Percentiles rank a stretch among this genome's conserved stretches.
Evolutionary conservation across 768 basidiomycete species (phyloP).

Genomic region (Lactarius evosmus): DNA sequence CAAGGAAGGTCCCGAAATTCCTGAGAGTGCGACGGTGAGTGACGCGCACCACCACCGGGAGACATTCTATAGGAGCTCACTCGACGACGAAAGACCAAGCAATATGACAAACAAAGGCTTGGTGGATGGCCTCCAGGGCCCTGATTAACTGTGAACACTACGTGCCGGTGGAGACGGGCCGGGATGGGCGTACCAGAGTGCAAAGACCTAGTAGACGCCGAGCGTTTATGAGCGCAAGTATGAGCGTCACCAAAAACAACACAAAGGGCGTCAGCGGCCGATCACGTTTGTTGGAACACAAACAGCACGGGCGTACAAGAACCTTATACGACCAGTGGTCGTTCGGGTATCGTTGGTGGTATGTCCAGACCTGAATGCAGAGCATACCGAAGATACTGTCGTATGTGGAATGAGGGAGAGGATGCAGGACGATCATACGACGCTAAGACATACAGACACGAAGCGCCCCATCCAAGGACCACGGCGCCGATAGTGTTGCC

Average conservation of each 20-base stretch:
- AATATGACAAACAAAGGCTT: slow-evolving; percentile 23
- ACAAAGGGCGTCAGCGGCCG: not conserved
- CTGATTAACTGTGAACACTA: slow-evolving; percentile 3
- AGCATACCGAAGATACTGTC: slow-evolving; percentile 27
- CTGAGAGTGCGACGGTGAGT: not conserved
- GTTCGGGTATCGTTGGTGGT: slow-evolving; percentile 25
- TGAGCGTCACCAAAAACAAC: not conserved
- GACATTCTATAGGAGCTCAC: not conserved
- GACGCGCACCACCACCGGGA: too few species aligned
- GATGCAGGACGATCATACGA: not conserved
- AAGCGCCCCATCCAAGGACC: slow-evolving; percentile 25
- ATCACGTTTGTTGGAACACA: not conserved
- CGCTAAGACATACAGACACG: slow-evolving; percentile 20
- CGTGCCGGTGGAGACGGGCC: not conserved
- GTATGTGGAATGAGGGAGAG: slow-evolving; percentile 3
- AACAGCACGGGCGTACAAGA: slow-evolving; percentile 17
- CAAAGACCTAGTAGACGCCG: slow-evolving; percentile 7
- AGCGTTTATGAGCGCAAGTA: not conserved
- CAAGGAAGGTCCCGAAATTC: slow-evolving; percentile 11
- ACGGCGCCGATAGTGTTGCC: slow-evolving; percentile 26
- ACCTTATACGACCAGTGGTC: slow-evolving; percentile 20
- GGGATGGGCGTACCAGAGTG: slow-evolving; percentile 18
- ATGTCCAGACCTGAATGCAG: slow-evolving; percentile 25
- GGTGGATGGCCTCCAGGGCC: slow-evolving; percentile 24
- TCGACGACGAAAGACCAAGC: slow-evolving; percentile 20